Percentiles rank a stretch among this genome's conserved stretches.
Conservation (phyloP, 2,329 filamentous ascomycete species). For the Delphinella strobiligena region DNA sequence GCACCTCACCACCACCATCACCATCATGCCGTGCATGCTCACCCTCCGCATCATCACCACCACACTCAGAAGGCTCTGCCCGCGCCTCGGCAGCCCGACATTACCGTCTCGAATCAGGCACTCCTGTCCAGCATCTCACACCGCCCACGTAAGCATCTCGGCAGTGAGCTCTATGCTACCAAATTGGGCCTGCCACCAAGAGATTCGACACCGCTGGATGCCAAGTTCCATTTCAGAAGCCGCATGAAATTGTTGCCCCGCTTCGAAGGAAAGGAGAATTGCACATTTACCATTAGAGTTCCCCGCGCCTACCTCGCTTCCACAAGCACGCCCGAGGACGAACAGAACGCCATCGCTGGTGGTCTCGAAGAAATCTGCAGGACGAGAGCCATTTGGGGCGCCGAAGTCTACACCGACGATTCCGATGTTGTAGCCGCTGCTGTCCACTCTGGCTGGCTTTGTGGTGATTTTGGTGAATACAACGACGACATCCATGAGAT, state of each 20-base stretch:
- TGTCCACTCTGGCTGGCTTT: slow-evolving; percentile 86
- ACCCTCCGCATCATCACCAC: slow-evolving; percentile 27
- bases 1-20: slow-evolving; percentile 29
- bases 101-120: slow-evolving; percentile 54
- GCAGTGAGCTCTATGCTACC: slow-evolving; percentile 70
- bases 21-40: slow-evolving; percentile 25
- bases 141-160: slow-evolving; percentile 66
- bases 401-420: slow-evolving; percentile 90
- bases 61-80: slow-evolving; percentile 19
- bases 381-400: slow-evolving; percentile 77
- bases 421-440: slow-evolving; percentile 87
- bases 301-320: slow-evolving; percentile 57
- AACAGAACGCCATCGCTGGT: slow-evolving; percentile 6
- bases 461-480: slow-evolving; percentile 66
- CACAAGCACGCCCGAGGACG: slow-evolving; percentile 7
- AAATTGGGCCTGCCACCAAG: slow-evolving; percentile 39
- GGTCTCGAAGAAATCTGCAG: slow-evolving; percentile 69
- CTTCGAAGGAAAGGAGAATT: slow-evolving; percentile 72
- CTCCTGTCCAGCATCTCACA: slow-evolving; percentile 61
- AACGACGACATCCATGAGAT: slow-evolving; percentile 20
- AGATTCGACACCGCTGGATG: slow-evolving; percentile 27
- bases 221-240: slow-evolving; percentile 46
- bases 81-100: slow-evolving; percentile 48
- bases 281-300: slow-evolving; percentile 79
- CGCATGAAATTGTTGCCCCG: slow-evolving; percentile 63